Evolutionary conservation across 2,329 filamentous ascomycete genomes (phyloP).

Genomic region (Magnaporthales sp.): DNA sequence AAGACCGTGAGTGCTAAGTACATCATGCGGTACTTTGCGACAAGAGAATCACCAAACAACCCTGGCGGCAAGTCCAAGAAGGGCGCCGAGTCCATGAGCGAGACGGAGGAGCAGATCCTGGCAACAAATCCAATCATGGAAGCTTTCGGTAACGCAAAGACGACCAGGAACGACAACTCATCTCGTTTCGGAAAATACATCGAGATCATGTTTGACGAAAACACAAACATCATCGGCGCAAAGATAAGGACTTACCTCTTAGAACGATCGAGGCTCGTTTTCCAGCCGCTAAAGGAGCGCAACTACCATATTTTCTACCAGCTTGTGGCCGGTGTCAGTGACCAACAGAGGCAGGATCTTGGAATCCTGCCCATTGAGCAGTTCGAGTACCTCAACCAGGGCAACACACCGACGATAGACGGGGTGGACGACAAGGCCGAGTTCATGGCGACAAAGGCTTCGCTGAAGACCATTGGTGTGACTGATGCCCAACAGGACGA

Average conservation of each 20-base stretch:
- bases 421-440: constrained; percentile 94
- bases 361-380: constrained; percentile 75
- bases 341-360: constrained; percentile 72
- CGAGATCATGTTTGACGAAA: constrained; percentile 96
- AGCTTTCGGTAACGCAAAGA: constrained; percentile 98
- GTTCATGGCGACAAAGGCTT: constrained; percentile 80
- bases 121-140: constrained; percentile 99
- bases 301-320: constrained; percentile 99
- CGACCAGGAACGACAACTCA: constrained; percentile 98
- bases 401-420: constrained; percentile 81
- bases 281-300: constrained; percentile 92
- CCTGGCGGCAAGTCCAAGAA: constrained; percentile 67
- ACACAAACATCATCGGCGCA: constrained; percentile 93
- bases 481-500: constrained; percentile 62
- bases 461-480: constrained; percentile 82
- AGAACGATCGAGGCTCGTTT: constrained; percentile 90
- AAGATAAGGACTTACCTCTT: constrained; percentile 95
- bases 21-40: constrained; percentile 99
- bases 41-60: constrained; percentile 86
- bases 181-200: constrained; percentile 99
- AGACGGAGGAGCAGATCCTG: constrained; percentile 96
- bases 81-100: constrained; percentile 78
- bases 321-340: constrained; percentile 83
- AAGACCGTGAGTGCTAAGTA: constrained; percentile 99
- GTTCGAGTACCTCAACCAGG: constrained; percentile 95